Conservation (phyloP, 257 asterid species). For the Echium plantagineum region DNA sequence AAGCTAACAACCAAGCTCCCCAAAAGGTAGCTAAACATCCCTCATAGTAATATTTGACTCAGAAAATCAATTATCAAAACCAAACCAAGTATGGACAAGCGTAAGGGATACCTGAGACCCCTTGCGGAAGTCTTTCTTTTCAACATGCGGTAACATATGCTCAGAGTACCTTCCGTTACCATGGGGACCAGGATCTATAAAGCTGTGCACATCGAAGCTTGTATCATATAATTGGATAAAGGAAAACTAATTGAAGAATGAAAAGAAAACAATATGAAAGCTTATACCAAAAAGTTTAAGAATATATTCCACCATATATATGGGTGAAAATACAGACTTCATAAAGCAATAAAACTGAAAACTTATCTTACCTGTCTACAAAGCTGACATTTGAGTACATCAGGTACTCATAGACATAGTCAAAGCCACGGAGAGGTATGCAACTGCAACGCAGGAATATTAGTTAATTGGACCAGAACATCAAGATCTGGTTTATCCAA, state of each 20-base stretch:
- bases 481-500: conserved; percentile 5
- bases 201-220: conserved; percentile 41
- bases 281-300: background rate
- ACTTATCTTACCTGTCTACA: conserved; percentile 67
- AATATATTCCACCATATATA: background rate
- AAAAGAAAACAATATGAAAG: too few relatives aligned
- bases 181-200: conserved; percentile 99
- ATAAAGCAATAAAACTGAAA: background rate
- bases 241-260: too few relatives aligned
- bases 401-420: conserved; percentile 87
- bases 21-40: too few relatives aligned
- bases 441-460: conserved; percentile 60
- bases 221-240: too few relatives aligned
- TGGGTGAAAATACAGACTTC: background rate
- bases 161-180: conserved; percentile 96
- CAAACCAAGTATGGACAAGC: background rate
- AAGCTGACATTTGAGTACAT: conserved; percentile 89
- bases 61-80: too few relatives aligned
- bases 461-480: conserved; percentile 17
- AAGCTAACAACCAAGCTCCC: too few relatives aligned
- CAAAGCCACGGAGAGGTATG: conserved; percentile 73
- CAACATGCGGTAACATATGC: conserved; percentile 94
- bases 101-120: conserved; percentile 78
- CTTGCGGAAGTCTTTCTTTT: conserved; percentile 83
- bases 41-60: too few relatives aligned